Conservation (phyloP, 306 rosid genomes). For the Prunus persica region DNA sequence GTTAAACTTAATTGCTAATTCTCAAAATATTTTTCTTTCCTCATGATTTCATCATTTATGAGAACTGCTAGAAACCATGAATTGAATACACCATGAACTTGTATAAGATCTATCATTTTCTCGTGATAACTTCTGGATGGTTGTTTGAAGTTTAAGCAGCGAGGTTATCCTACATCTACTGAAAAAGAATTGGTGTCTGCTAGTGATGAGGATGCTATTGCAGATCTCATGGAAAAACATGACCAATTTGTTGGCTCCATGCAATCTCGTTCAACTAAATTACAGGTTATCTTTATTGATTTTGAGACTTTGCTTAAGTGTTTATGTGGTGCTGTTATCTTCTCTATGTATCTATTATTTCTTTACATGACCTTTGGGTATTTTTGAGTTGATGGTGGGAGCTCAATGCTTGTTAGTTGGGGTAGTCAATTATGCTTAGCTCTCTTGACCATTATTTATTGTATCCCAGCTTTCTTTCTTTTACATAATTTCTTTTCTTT, state of each 20-base stretch:
- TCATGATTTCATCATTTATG: not conserved
- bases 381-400: not conserved
- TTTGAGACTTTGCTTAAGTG: not conserved
- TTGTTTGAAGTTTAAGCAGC: conserved; percentile 49
- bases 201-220: conserved; percentile 81
- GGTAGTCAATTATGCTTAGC: conserved; percentile 1
- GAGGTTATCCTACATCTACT: conserved; percentile 58
- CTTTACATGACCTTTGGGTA: not conserved
- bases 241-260: conserved; percentile 76
- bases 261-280: conserved; percentile 88
- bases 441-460: not conserved
- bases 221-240: conserved; percentile 78
- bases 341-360: not conserved
- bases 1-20: not conserved
- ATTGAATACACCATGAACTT: not conserved
- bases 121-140: not conserved
- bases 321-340: not conserved
- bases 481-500: not conserved
- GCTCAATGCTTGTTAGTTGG: not conserved
- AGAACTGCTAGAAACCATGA: not conserved
- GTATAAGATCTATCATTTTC: not conserved
- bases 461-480: not conserved
- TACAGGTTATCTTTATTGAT: conserved; percentile 58
- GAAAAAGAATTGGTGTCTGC: conserved; percentile 77
- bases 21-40: not conserved